Base-by-base conservation (phyloP, 1,284 basidiomycete species). In the Microbotryum saponariae region DNA sequence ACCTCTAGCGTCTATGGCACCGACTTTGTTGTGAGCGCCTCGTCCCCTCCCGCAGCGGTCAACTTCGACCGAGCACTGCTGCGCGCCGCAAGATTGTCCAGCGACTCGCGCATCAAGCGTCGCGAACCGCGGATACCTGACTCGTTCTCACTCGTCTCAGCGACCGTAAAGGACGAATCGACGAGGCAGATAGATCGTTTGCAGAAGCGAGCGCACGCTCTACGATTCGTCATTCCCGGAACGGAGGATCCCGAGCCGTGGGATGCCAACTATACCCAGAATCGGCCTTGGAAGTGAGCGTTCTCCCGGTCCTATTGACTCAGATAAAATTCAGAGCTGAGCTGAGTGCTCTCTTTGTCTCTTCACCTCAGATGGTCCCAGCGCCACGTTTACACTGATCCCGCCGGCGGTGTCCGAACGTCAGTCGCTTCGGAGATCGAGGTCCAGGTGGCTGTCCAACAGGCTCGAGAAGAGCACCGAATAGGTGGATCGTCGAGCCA, bases 71-170 rank as follows among this genome's bases (percentile, higher is more conserved):
- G 9, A 7, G 60, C 60, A 4, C 51, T 61, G 18, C 44, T n/a
- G 14, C 29, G n/a, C 27, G 23, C 31, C 27, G 12, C 51, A 1
- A 4, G n/a, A 0, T 14, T 57, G 3, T 12, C n/a, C 3, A 10
- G 6, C 14, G 18, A 49, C 46, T 27, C 55, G 6, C 42, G 42
- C 9, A 31, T 42, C 8, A 33, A 29, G 6, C 46, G 48, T 2
- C 60, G 60, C 8, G 48, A 61, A 46, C 55, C 60, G 14, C 37
- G 51, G 12, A 8, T 23, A 23, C 46, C 60, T 7, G 55, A 57
- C 46, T 44, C 33, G 20, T 61, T 42, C 37, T 53, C 60, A 1
- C 37, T 25, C 4, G n/a, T 61, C 8, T 31, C 60, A 14, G 27
- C 12, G 1, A 51, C 47, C 18, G 55, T 53, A 21, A 16, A 20